Evolutionary conservation across 2,329 filamentous ascomycete species (phyloP).

Genomic region (Claviceps sp.): DNA sequence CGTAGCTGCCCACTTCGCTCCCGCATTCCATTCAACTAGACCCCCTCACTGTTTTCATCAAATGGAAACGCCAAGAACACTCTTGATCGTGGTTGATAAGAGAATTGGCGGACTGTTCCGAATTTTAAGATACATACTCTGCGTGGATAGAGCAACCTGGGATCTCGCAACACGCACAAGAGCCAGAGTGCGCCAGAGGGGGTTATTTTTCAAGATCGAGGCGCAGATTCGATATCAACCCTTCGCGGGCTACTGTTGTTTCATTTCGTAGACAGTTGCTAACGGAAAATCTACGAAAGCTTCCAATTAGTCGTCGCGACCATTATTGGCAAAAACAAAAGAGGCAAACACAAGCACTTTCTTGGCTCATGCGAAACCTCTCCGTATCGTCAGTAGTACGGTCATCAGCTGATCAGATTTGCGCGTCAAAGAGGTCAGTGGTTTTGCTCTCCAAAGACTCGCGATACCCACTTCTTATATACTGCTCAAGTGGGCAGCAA

Average conservation of each 20-base stretch:
- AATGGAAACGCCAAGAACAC: neutral
- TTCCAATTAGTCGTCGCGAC: neutral
- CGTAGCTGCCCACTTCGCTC: slow-evolving; percentile 1
- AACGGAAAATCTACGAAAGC: neutral
- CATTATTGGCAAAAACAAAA: neutral
- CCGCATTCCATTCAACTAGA: slow-evolving; percentile 5
- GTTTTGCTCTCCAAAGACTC: neutral
- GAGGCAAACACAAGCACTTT: neutral
- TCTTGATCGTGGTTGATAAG: neutral
- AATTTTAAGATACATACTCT: neutral
- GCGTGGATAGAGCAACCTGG: neutral
- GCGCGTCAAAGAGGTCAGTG: neutral
- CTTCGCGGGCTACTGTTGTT: no score
- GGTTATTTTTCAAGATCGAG: neutral
- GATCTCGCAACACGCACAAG: neutral
- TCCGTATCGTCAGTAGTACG: neutral
- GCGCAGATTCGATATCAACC: neutral
- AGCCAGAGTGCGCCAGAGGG: neutral
- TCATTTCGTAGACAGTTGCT: neutral
- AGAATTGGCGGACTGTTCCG: neutral
- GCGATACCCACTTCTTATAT: neutral
- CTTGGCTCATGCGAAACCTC: neutral
- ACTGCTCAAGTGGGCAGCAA: neutral
- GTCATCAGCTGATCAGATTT: neutral
- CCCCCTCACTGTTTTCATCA: neutral